Evolutionary conservation across 305 asterid genomes (phyloP).

Genomic region (Fraxinus sp.): DNA sequence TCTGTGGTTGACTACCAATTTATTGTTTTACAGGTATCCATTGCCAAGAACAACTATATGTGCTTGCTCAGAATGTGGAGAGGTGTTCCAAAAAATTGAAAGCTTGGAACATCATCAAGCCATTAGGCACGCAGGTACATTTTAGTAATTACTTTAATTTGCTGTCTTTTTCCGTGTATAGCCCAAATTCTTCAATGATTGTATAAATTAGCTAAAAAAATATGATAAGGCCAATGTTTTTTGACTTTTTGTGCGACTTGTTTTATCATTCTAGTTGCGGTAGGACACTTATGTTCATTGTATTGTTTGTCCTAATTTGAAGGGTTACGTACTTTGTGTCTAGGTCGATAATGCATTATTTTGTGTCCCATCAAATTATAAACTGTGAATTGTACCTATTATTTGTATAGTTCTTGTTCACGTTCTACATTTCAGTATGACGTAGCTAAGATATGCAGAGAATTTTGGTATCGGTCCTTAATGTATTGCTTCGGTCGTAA

Average conservation of each 20-base stretch:
- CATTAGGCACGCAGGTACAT: conserved; percentile 80
- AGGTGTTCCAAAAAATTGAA: conserved; percentile 83
- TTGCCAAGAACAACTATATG: conserved; percentile 73
- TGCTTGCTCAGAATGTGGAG: conserved; percentile 88
- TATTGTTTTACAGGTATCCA: conserved; percentile 52
- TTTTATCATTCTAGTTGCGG: conserved; percentile 12
- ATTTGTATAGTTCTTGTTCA: neutral
- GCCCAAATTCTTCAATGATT: neutral
- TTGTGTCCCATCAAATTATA: neutral
- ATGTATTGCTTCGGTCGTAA: neutral
- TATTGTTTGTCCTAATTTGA: neutral
- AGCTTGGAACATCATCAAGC: conserved; percentile 95
- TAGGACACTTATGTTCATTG: neutral
- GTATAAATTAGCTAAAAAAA: neutral
- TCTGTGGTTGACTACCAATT: neutral
- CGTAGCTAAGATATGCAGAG: neutral
- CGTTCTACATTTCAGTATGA: neutral
- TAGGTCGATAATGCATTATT: neutral
- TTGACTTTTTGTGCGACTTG: conserved; percentile 11
- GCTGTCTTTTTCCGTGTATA: neutral
- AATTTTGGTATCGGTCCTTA: neutral
- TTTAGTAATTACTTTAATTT: neutral
- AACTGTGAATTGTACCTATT: neutral
- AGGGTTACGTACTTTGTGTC: neutral
- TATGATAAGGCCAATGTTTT: conserved; percentile 11